These are phyloP conservation scores for Colletotrichum spaethianum DNA, from an alignment of 2,329 filamentous ascomycete genomes.

Conservation along the genomic window DNA sequence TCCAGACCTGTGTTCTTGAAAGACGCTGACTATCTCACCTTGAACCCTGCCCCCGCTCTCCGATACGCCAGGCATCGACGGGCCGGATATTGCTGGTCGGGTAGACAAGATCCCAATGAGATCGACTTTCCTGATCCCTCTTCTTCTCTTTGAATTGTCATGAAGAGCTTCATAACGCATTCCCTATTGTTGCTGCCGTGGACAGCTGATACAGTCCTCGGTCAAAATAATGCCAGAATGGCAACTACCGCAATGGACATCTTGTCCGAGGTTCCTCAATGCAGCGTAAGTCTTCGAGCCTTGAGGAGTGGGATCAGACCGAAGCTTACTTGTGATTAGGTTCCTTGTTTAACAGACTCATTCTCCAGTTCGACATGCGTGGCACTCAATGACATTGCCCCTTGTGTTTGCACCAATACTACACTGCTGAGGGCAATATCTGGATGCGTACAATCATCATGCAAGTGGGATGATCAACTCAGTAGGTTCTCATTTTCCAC, in stretches of 20 bases:
- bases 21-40: constrained; percentile 1
- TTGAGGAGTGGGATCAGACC: accelerated
- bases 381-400: constrained; percentile 14
- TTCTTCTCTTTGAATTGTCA: constrained; percentile 11
- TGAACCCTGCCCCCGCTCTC: constrained; percentile 21
- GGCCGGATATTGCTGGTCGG: constrained; percentile 8
- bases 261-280: constrained; percentile 13
- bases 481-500: neutral
- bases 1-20: neutral
- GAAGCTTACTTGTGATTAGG: neutral
- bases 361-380: constrained; percentile 13
- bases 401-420: constrained; percentile 32
- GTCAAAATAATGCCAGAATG: neutral
- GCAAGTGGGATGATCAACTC: constrained; percentile 28
- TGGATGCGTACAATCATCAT: constrained; percentile 26
- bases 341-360: neutral
- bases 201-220: constrained; percentile 10
- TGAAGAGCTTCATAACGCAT: constrained; percentile 16
- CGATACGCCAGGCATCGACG: neutral
- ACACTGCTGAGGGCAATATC: constrained; percentile 20
- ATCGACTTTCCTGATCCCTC: neutral
- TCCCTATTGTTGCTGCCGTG: constrained; percentile 19
- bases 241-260: constrained; percentile 2
- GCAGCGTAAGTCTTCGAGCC: neutral
- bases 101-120: neutral